These are phyloP conservation scores for Proliferodiscus dingleyae DNA, from an alignment of 2,329 filamentous ascomycete genomes.

Conservation along the genomic window DNA sequence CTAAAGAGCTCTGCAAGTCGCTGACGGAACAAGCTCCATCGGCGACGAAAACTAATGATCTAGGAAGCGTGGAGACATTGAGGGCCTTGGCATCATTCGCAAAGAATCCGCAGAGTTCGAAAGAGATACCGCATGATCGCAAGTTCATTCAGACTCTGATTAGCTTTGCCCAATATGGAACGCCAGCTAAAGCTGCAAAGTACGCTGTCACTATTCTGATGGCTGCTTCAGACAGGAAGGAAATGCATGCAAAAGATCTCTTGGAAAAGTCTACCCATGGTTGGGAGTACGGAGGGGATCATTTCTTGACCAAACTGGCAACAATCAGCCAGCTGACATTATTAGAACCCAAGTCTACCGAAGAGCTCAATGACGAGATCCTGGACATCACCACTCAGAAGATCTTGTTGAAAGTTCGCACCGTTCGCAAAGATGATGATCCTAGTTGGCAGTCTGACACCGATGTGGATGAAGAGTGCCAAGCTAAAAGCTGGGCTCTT, in stretches of 20 bases:
- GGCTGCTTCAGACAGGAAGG: constrained; percentile 65
- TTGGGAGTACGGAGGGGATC: constrained; percentile 65
- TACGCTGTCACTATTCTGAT: constrained; percentile 90
- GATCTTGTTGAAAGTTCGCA: constrained; percentile 66
- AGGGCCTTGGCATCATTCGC: constrained; percentile 93
- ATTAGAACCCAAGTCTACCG: constrained; percentile 65
- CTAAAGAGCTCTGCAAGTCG: constrained; percentile 84
- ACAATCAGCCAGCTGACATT: constrained; percentile 72
- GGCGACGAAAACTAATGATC: constrained; percentile 60
- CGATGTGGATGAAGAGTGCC: constrained; percentile 71
- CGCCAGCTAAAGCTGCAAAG: constrained; percentile 79
- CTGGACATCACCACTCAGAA: constrained; percentile 72
- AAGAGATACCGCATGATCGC: constrained; percentile 75
- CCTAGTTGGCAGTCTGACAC: constrained; percentile 64
- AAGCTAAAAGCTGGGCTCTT: constrained; percentile 77
- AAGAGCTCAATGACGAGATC: constrained; percentile 71
- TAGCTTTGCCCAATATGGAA: constrained; percentile 77
- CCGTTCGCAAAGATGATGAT: constrained; percentile 50
- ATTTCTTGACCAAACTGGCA: constrained; percentile 72
- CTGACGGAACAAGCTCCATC: constrained; percentile 77
- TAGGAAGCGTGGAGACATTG: constrained; percentile 77
- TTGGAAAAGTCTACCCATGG: constrained; percentile 69
- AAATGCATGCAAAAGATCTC: constrained; percentile 81
- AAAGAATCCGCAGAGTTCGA: constrained; percentile 63
- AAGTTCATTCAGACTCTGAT: constrained; percentile 78